Base-by-base conservation (phyloP, 2,329 filamentous ascomycete species). In the Phaeophleospora eucalypticola region DNA sequence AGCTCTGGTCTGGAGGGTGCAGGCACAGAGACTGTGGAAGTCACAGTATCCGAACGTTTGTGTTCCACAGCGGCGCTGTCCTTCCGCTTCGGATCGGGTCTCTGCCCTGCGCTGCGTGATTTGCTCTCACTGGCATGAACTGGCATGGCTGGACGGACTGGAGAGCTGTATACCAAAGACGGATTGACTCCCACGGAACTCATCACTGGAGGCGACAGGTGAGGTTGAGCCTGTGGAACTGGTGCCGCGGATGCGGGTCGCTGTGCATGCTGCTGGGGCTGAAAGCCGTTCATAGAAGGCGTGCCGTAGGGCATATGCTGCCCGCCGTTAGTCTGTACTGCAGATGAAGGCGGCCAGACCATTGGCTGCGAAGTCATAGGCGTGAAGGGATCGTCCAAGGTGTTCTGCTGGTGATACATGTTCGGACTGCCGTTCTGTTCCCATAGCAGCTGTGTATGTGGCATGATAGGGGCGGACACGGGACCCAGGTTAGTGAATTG, bases 391-490 rank as follows among this genome's bases (percentile, higher is more conserved):
- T 65, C 61, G 24, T 59, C 63, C 29, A 64, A 46, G 24, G 43
- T 58, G 17, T 51, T 45, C 21, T 56, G 48, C 20, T 52, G 48
- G 8, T 40, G 42, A 36, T 53, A 53, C 34, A 53, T 51, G 4
- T 48, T 43, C 19, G 58, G 53, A 46, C 42, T 57, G 2, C 44
- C 43, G 38, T 42, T 49, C 35, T 60, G 58, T n/a, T 55, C 57
- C 61, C 61, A 65, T 46, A 78, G 72, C 16, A 78, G 61, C 42
- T 72, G 69, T 33, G 76, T 68, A 43, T 81, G 78, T 24, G 79
- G 74, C 52, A 78, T 75, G 40, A 75, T 71, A 19, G 79, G 78
- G n/a, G 78, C 79, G 8, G 77, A 74, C 41, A 75, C 71, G 8
- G 77, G 72, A 18, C 74, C 77, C n/a, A 73, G 62, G 33, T 73